phyloP scores from a whole-genome alignment of 352 stramenopile species.

The Phytophthora cryptogea region DNA sequence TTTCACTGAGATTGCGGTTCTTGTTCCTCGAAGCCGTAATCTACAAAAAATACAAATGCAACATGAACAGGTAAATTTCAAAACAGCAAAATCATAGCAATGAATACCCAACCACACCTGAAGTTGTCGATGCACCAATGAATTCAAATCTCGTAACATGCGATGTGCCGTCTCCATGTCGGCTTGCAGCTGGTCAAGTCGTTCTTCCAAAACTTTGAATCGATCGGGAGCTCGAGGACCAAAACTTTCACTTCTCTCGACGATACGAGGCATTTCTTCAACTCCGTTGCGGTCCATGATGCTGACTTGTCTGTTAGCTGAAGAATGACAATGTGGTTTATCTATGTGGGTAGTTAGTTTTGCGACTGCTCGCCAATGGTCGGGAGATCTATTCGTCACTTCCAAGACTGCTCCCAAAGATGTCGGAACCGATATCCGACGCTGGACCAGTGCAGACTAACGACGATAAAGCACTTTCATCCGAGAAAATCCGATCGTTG shows the following conservation, averaged over 20 bases:
- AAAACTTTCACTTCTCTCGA: conserved; percentile 3
- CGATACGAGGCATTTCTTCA: conserved; percentile 17
- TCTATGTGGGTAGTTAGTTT: background rate
- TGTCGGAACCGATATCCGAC: conserved; percentile 22
- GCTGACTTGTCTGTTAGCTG: background rate
- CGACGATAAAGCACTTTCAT: conserved; percentile 8
- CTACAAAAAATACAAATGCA: conserved; percentile 14
- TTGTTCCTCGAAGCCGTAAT: conserved; percentile 32
- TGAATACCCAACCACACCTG: conserved; percentile 28
- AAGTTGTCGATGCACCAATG: conserved; percentile 53
- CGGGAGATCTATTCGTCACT: conserved; percentile 20
- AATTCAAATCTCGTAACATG: conserved; percentile 57
- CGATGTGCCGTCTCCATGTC: conserved; percentile 47
- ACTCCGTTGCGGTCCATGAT: conserved; percentile 13
- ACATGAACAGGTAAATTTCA: background rate
- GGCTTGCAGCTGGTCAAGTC: conserved; percentile 46
- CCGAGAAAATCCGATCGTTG: conserved; percentile 52
- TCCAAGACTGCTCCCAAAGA: conserved; percentile 6
- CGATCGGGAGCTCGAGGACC: conserved; percentile 2
- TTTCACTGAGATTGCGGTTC: conserved; percentile 44
- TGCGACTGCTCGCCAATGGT: conserved; percentile 21
- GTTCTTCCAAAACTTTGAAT: conserved; percentile 38
- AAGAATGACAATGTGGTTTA: background rate
- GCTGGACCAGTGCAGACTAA: conserved; percentile 1
- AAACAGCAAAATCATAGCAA: too few species aligned